These are phyloP conservation scores for Bipolaris victoriae DNA, from an alignment of 2,329 filamentous ascomycete species.

Conservation along the genomic window DNA sequence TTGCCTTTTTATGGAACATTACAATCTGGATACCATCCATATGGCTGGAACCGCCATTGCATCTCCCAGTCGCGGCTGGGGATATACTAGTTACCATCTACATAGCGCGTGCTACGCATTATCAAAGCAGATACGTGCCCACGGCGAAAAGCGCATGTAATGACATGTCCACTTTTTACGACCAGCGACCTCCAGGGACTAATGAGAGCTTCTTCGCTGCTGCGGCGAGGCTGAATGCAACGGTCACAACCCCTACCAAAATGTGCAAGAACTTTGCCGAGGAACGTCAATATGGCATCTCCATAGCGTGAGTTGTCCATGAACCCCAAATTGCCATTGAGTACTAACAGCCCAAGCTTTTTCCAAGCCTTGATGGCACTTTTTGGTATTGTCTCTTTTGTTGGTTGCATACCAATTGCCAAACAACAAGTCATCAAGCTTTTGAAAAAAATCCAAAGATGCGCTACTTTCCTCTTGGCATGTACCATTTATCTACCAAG, in stretches of 20 bases:
- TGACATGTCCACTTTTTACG: not conserved
- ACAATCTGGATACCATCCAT: slow-evolving; percentile 5
- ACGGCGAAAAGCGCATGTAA: slow-evolving; percentile 7
- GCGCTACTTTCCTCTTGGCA: not conserved
- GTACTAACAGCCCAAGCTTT: slow-evolving; percentile 5
- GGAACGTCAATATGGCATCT: slow-evolving; percentile 32
- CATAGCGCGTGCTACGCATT: slow-evolving; percentile 8
- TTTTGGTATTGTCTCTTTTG: slow-evolving; percentile 15
- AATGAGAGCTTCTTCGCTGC: slow-evolving; percentile 41
- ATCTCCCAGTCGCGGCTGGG: slow-evolving; percentile 14
- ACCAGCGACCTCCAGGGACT: slow-evolving; percentile 16
- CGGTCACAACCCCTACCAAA: slow-evolving; percentile 16
- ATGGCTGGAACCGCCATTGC: slow-evolving; percentile 12
- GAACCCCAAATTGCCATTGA: not conserved
- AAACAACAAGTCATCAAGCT: slow-evolving; percentile 6
- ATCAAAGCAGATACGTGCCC: slow-evolving; percentile 19
- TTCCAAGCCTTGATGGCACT: slow-evolving; percentile 23
- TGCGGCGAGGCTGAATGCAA: slow-evolving; percentile 31
- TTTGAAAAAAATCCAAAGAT: not conserved
- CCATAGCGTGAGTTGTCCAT: slow-evolving; percentile 21
- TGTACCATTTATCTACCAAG: slow-evolving; percentile 4
- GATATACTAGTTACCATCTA: slow-evolving; percentile 15
- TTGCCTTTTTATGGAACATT: slow-evolving; percentile 14
- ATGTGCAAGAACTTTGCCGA: slow-evolving; percentile 34
- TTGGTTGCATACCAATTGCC: not conserved